Evolutionary conservation across 2,329 filamentous ascomycete genomes (phyloP).

Genomic region (Xylariales sp.): DNA sequence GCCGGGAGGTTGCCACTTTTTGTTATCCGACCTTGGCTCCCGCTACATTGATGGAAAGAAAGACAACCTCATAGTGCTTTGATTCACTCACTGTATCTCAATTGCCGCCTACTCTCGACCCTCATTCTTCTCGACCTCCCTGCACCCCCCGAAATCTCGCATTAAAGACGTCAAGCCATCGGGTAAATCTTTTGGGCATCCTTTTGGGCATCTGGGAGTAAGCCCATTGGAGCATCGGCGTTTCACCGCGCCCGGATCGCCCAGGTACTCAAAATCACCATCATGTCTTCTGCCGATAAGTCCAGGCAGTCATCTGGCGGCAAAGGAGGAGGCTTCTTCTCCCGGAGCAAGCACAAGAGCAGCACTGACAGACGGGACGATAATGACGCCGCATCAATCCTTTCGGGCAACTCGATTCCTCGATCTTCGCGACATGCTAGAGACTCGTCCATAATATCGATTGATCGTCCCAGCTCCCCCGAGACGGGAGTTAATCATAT

Average conservation of each 20-base stretch:
- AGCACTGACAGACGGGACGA: constrained; percentile 63
- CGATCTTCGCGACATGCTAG: constrained; percentile 67
- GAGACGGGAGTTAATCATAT: constrained; percentile 66
- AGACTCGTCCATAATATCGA: constrained; percentile 65
- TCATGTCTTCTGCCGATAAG: constrained; percentile 67
- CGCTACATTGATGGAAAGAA: too few relatives aligned
- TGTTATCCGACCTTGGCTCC: not conserved
- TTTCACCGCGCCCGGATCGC: constrained; percentile 17
- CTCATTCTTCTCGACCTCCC: not conserved
- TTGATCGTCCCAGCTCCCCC: constrained; percentile 62
- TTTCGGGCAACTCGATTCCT: constrained; percentile 31
- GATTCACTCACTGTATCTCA: too few relatives aligned
- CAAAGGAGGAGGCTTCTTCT: constrained; percentile 79
- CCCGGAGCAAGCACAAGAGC: constrained; percentile 76
- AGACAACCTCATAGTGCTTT: too few relatives aligned
- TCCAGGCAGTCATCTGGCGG: constrained; percentile 71
- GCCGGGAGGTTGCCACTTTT: not conserved
- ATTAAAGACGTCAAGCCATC: constrained; percentile 11
- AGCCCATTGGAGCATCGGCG: constrained; percentile 20
- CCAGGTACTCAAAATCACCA: constrained; percentile 12
- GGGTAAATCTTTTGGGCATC: constrained; percentile 11
- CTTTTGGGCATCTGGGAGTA: constrained; percentile 11
- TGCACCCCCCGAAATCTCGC: constrained; percentile 3
- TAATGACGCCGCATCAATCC: constrained; percentile 56
- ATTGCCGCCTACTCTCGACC: too few relatives aligned